These are phyloP conservation scores for Teratosphaeria viscida DNA, from an alignment of 2,329 filamentous ascomycete species.

Conservation along the genomic window DNA sequence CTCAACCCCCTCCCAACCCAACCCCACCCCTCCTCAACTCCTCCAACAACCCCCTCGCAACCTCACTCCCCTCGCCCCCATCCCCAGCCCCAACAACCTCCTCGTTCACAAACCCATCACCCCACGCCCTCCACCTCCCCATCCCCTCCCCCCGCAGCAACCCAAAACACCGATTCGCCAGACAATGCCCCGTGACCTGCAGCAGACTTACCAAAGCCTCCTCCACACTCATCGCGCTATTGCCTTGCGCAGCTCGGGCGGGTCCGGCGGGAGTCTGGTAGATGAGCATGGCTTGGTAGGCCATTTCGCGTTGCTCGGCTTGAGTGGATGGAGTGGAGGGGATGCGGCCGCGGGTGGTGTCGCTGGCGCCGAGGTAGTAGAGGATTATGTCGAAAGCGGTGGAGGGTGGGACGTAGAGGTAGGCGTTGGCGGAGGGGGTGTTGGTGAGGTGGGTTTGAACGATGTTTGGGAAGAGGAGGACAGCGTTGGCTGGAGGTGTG, in stretches of 20 bases:
- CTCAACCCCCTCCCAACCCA: background rate
- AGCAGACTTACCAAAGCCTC: background rate
- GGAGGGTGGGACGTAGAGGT: constrained; percentile 1
- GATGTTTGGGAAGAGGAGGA: background rate
- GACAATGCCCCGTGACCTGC: background rate
- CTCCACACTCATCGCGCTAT: background rate
- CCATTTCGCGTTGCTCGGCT: background rate
- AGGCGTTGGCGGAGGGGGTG: background rate
- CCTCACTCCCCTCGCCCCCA: background rate
- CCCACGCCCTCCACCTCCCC: constrained; percentile 1
- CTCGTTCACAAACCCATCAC: constrained; percentile 1
- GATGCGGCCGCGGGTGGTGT: background rate
- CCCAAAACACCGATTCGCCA: background rate
- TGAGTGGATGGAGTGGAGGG: background rate
- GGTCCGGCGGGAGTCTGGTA: background rate
- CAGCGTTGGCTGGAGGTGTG: background rate
- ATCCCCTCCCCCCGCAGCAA: background rate
- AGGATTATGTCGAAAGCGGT: background rate
- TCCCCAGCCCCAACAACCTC: background rate
- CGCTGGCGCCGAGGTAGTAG: background rate
- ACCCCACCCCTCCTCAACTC: background rate
- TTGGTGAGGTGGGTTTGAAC: background rate
- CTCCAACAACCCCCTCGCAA: background rate
- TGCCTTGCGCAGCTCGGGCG: background rate
- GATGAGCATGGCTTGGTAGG: background rate